These are phyloP conservation scores for Magnusiomyces fungicola DNA, from an alignment of 1,139 yeast genomes.

Conservation along the genomic window DNA sequence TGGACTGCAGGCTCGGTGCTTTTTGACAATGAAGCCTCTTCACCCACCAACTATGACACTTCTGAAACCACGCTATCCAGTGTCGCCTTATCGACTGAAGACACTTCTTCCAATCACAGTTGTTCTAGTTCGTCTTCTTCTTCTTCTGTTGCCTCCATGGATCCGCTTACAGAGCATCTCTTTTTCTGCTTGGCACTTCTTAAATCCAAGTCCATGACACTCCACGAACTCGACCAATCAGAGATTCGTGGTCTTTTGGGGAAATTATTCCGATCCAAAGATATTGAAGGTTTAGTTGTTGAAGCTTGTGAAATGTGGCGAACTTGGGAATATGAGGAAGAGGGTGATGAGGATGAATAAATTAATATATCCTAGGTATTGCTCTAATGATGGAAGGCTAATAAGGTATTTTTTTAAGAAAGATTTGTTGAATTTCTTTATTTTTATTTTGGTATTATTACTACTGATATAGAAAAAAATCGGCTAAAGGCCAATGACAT, in stretches of 20 bases:
- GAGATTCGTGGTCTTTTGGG: constrained; percentile 77
- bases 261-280: constrained; percentile 42
- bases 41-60: too few relatives aligned
- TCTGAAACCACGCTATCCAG: too few relatives aligned
- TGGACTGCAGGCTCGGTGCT: constrained; percentile 23
- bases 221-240: constrained; percentile 81
- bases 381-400: too few relatives aligned
- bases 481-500: too few relatives aligned
- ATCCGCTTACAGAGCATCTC: constrained; percentile 70
- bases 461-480: too few relatives aligned
- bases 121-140: constrained; percentile 48
- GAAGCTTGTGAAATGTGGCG: constrained; percentile 91
- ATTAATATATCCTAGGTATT: too few relatives aligned
- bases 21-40: too few relatives aligned
- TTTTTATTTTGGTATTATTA: too few relatives aligned
- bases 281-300: constrained; percentile 59
- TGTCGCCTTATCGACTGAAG: too few relatives aligned
- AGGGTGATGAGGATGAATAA: constrained; percentile 7
- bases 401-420: too few relatives aligned
- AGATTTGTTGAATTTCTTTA: too few relatives aligned
- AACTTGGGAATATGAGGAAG: constrained; percentile 59
- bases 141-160: constrained; percentile 35
- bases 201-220: constrained; percentile 68
- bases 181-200: constrained; percentile 74
- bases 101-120: too few relatives aligned